Conservation (phyloP, 2,329 filamentous ascomycete genomes). For the Aspergillus phoenicis region DNA sequence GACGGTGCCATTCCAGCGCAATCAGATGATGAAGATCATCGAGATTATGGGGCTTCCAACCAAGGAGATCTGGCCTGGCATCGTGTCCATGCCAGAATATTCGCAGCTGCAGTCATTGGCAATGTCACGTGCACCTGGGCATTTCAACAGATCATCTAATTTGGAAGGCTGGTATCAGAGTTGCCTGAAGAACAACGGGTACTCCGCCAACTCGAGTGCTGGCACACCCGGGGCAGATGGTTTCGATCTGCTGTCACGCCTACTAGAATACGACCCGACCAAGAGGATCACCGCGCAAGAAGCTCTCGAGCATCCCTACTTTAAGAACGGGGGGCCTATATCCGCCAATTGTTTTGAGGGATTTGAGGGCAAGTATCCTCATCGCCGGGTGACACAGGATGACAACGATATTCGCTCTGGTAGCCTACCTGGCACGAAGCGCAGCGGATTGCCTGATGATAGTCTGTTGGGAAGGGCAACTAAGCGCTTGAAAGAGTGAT, state of each 20-base stretch:
- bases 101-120: slow-evolving; percentile 63
- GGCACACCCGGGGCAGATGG: slow-evolving; percentile 73
- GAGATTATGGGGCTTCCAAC: slow-evolving; percentile 91
- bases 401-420: slow-evolving; percentile 94
- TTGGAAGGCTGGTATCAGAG: slow-evolving; percentile 81
- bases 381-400: slow-evolving; percentile 86
- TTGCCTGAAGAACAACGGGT: slow-evolving; percentile 64
- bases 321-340: slow-evolving; percentile 69
- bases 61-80: slow-evolving; percentile 83
- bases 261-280: slow-evolving; percentile 91
- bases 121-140: slow-evolving; percentile 47
- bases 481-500: slow-evolving; percentile 57
- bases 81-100: slow-evolving; percentile 86
- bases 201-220: slow-evolving; percentile 51
- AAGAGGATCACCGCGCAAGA: slow-evolving; percentile 84
- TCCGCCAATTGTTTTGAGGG: slow-evolving; percentile 89
- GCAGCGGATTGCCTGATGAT: slow-evolving; percentile 84
- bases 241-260: slow-evolving; percentile 74
- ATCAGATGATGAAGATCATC: slow-evolving; percentile 99
- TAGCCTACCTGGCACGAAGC: slow-evolving; percentile 86
- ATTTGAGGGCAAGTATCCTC: slow-evolving; percentile 83
- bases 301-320: slow-evolving; percentile 89
- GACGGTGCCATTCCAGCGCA: slow-evolving; percentile 93
- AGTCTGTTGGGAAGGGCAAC: slow-evolving; percentile 60
- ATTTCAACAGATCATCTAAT: slow-evolving; percentile 56